Conservation (phyloP, 768 basidiomycete genomes). For the Leccinum sublutescens region DNA sequence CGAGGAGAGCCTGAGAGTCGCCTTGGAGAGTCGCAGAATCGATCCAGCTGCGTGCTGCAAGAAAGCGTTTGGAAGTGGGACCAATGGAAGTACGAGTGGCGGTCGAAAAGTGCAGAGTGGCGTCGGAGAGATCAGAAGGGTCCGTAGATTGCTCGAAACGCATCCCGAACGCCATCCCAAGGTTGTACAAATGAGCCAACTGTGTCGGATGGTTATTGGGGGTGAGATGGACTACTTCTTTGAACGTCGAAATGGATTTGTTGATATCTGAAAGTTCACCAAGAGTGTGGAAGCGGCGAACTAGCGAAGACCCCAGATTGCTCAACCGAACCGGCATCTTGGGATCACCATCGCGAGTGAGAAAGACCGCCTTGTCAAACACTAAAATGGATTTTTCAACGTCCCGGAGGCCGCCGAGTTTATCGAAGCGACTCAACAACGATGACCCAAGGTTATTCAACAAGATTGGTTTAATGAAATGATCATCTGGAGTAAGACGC, state of each 20-base stretch:
- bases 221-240: neutral
- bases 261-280: neutral
- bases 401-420: neutral
- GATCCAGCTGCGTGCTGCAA: neutral
- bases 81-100: neutral
- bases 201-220: neutral
- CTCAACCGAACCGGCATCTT: neutral
- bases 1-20: neutral
- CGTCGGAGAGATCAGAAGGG: neutral
- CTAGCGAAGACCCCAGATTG: neutral
- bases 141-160: neutral
- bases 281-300: neutral
- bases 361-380: neutral
- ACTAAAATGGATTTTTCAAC: neutral
- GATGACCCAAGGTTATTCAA: neutral
- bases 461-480: neutral
- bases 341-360: neutral
- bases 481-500: neutral
- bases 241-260: neutral
- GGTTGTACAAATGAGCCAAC: neutral
- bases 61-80: neutral
- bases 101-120: neutral
- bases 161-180: neutral
- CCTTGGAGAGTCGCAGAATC: neutral
- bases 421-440: neutral